Percentiles rank a stretch among this genome's conserved stretches.
Conservation (phyloP, 148 eudicot genomes). For the Rhododendron molle region DNA sequence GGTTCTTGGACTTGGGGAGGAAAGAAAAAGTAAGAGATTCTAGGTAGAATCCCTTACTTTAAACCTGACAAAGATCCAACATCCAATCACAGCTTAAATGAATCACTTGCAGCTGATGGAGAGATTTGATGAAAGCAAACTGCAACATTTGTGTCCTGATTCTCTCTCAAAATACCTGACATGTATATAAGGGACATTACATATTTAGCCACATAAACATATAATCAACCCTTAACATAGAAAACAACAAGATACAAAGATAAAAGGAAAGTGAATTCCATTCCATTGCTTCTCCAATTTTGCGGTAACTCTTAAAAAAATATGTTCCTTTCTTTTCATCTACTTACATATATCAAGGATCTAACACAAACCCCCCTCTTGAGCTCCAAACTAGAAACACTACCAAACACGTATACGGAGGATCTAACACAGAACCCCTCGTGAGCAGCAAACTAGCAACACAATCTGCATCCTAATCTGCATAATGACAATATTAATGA, state of each 20-base stretch:
- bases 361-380: neutral
- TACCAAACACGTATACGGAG: neutral
- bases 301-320: neutral
- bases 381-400: neutral
- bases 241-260: neutral
- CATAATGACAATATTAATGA: slow-evolving; percentile 7
- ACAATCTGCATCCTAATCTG: neutral
- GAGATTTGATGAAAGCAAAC: neutral
- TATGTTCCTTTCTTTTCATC: neutral
- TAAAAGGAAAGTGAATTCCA: neutral
- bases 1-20: neutral
- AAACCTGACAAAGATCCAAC: neutral
- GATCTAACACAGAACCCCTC: neutral
- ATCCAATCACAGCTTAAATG: neutral
- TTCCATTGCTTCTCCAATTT: neutral
- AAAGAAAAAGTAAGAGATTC: neutral
- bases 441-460: neutral
- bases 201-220: neutral
- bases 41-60: neutral
- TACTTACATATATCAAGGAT: neutral
- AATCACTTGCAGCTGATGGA: neutral
- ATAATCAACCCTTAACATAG: neutral
- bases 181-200: neutral
- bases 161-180: neutral
- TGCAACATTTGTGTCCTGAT: neutral